A percentile compares a stretch with the other conserved stretches of the same genome.
Conservation (phyloP, 2,329 filamentous ascomycete species). For the Nemania sp. region DNA sequence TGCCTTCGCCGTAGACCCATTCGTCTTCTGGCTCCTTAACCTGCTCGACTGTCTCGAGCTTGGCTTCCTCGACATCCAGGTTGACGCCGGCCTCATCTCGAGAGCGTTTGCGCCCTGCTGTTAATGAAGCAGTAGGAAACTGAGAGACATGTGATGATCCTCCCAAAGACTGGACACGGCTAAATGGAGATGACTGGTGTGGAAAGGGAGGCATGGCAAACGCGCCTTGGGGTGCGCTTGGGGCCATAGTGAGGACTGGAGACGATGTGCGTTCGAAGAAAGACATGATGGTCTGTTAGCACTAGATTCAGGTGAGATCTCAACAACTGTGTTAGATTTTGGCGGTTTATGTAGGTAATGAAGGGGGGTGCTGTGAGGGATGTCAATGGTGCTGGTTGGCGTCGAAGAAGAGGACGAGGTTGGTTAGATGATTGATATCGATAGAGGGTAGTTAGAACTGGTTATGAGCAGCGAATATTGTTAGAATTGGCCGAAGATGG, state of each 20-base stretch:
- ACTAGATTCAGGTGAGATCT: conserved; percentile 39
- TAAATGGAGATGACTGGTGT: conserved; percentile 41
- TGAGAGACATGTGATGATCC: conserved; percentile 41
- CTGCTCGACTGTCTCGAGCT: conserved; percentile 41
- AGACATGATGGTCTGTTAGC: conserved; percentile 42
- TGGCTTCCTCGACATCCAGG: conserved; percentile 56
- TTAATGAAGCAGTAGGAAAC: conserved; percentile 35
- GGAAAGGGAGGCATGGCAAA: conserved; percentile 46
- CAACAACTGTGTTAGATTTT: conserved; percentile 35
- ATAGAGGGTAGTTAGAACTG: conserved; percentile 17
- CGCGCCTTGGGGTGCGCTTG: conserved; percentile 47
- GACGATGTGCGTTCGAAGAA: conserved; percentile 44
- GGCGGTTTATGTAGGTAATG: conserved; percentile 9
- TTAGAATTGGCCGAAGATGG: conserved; percentile 17
- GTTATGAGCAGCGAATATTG: conserved; percentile 32
- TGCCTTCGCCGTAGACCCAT: conserved; percentile 72
- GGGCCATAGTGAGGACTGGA: conserved; percentile 47
- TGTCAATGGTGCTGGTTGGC: conserved; percentile 19
- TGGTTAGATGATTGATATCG: conserved; percentile 14
- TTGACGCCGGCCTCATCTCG: conserved; percentile 73
- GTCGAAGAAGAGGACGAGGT: conserved; percentile 10
- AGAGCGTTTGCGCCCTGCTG: conserved; percentile 74
- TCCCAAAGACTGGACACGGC: conserved; percentile 41
- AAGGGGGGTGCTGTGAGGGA: conserved; percentile 21
- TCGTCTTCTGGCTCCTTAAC: conserved; percentile 63